Conservation (phyloP, 768 basidiomycete species). For the Crucibulum laeve region DNA sequence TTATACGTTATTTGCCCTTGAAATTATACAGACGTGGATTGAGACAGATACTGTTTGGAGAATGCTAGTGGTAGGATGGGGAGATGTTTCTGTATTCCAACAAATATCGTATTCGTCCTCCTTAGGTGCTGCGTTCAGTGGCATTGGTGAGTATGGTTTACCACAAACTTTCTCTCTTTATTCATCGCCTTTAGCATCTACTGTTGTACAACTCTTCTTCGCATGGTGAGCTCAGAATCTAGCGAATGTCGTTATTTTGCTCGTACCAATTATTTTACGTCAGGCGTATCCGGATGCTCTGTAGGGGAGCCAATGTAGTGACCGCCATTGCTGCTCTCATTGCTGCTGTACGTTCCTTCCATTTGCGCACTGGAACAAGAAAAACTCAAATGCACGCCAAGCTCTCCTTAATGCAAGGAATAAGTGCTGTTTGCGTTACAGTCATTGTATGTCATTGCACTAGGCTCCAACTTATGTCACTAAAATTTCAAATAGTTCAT, state of each 20-base stretch:
- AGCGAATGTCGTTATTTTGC: neutral
- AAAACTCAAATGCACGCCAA: neutral
- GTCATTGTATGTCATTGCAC: neutral
- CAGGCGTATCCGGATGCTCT: constrained; percentile 9
- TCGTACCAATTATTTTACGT: neutral
- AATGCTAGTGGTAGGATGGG: constrained; percentile 7
- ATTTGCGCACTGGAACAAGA: neutral
- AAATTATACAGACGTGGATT: constrained; percentile 5
- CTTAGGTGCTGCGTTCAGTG: constrained; percentile 5
- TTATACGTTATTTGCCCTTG: constrained; percentile 2
- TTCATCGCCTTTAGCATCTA: neutral
- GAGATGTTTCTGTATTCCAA: neutral
- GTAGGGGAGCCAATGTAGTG: neutral
- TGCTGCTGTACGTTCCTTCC: constrained; percentile 1
- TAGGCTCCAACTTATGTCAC: neutral
- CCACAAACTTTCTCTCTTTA: neutral
- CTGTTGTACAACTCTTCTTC: constrained; percentile 7
- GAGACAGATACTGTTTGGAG: constrained; percentile 7
- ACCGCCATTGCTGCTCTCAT: constrained; percentile 4
- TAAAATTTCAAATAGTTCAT: neutral
- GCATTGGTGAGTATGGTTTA: constrained; percentile 1
- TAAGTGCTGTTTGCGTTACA: neutral
- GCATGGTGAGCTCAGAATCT: constrained; percentile 4
- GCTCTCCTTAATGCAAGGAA: constrained; percentile 3
- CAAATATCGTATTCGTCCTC: constrained; percentile 2